Conservation (phyloP, 768 basidiomycete genomes). For the Russula earlei region DNA sequence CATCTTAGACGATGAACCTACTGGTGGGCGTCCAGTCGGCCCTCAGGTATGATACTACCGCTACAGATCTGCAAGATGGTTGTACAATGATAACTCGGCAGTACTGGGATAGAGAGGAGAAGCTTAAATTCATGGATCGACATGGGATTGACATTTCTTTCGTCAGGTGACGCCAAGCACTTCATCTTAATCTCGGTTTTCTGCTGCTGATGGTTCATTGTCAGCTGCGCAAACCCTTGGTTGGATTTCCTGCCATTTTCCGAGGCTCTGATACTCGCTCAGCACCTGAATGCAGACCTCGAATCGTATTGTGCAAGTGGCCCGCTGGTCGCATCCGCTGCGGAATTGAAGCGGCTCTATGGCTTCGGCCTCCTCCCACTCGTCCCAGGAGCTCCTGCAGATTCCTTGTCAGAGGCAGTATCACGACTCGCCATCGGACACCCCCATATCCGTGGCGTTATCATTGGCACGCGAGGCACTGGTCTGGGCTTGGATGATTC, state of each 20-base stretch:
- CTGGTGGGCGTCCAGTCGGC: constrained; percentile 71
- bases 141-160: constrained; percentile 76
- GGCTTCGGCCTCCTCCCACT: constrained; percentile 81
- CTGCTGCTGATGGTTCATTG: constrained; percentile 25
- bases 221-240: constrained; percentile 87
- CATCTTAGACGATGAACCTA: constrained; percentile 74
- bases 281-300: constrained; percentile 66
- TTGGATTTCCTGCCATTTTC: constrained; percentile 72
- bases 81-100: constrained; percentile 23
- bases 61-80: neutral
- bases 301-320: constrained; percentile 70
- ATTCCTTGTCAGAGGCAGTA: constrained; percentile 53
- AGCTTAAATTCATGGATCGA: constrained; percentile 76
- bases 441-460: constrained; percentile 64
- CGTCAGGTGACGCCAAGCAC: constrained; percentile 43
- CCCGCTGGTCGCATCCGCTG: constrained; percentile 33
- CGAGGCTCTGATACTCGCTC: constrained; percentile 56
- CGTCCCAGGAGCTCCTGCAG: constrained; percentile 50
- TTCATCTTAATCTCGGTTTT: constrained; percentile 22
- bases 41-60: constrained; percentile 42
- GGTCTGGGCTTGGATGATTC: constrained; percentile 78
- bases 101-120: constrained; percentile 74
- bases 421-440: constrained; percentile 49
- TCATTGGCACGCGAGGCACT: constrained; percentile 73
- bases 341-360: constrained; percentile 54